Evolutionary conservation across 352 stramenopile species (phyloP).

Genomic region (Poterioochromonas sp.): DNA sequence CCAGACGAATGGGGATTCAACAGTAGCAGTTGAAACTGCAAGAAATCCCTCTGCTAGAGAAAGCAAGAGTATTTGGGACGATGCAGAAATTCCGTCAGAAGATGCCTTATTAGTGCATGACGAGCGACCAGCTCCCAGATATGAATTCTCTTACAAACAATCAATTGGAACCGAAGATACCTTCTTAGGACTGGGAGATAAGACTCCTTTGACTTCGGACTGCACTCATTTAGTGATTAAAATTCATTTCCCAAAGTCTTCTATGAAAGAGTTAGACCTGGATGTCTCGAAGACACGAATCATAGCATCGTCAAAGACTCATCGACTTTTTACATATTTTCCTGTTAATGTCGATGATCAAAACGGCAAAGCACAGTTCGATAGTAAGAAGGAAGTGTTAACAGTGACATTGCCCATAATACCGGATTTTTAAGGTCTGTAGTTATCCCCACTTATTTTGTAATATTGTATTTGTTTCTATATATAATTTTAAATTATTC

Average conservation of each 20-base stretch:
- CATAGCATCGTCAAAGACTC: conserved; percentile 33
- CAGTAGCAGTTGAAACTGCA: not conserved
- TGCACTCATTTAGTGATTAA: conserved; percentile 44
- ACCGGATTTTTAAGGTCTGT: not conserved
- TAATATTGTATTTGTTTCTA: no score
- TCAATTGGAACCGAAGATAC: conserved; percentile 21
- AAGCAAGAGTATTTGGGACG: not conserved
- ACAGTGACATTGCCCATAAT: conserved; percentile 42
- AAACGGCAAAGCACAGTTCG: conserved; percentile 41
- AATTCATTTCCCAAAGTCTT: conserved; percentile 37
- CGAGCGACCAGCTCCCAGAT: not conserved
- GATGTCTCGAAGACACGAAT: conserved; percentile 37
- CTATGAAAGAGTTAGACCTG: conserved; percentile 39
- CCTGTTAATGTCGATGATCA: conserved; percentile 41
- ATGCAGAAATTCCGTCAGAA: conserved; percentile 9
- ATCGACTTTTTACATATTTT: conserved; percentile 38
- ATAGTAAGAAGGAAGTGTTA: conserved; percentile 38
- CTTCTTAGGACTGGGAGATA: conserved; percentile 5
- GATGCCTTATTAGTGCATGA: not conserved
- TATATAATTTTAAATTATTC: no score
- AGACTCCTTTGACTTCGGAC: conserved; percentile 19
- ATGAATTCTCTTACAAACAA: conserved; percentile 24
- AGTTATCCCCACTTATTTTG: no score
- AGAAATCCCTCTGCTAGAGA: not conserved
- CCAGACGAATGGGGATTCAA: no score